Conservation (phyloP, 139 green algal species). For the Ettlia oleoabundans region DNA sequence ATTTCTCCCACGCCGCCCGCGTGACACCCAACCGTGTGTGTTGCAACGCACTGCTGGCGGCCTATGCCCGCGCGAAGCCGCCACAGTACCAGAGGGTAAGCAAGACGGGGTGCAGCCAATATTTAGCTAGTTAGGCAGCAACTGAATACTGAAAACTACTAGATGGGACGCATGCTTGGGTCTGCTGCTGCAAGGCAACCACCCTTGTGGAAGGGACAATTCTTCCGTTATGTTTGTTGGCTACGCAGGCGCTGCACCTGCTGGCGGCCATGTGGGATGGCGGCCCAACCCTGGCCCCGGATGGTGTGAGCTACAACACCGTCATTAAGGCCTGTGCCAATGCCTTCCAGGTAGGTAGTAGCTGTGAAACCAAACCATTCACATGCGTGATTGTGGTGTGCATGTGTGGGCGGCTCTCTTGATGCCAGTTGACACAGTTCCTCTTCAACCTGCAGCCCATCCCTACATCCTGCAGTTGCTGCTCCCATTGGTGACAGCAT, state of each 20-base stretch:
- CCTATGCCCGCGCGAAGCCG: conserved; percentile 79
- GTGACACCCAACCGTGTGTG: conserved; percentile 79
- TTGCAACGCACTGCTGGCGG: conserved; percentile 89
- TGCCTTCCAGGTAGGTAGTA: conserved; percentile 68
- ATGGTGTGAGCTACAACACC: conserved; percentile 88
- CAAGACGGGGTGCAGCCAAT: no score
- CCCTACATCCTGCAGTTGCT: no score
- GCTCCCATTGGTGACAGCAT: no score
- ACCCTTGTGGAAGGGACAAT: background rate
- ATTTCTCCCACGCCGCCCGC: conserved; percentile 49
- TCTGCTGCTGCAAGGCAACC: background rate
- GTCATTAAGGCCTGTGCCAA: conserved; percentile 85
- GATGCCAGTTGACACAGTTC: no score
- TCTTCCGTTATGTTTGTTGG: background rate
- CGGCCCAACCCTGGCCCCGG: conserved; percentile 72
- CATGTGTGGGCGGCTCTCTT: no score
- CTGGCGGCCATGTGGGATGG: conserved; percentile 79
- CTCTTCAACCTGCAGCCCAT: no score
- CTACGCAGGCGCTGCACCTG: conserved; percentile 66
- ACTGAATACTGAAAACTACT: no score
- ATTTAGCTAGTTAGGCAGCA: no score
- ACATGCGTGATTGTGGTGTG: no score
- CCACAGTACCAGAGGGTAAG: conserved; percentile 57
- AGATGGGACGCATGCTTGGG: background rate
- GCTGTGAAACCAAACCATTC: no score